phyloP scores from a whole-genome alignment of 1,284 basidiomycete genomes.

The Microbotryum scabiosae region DNA sequence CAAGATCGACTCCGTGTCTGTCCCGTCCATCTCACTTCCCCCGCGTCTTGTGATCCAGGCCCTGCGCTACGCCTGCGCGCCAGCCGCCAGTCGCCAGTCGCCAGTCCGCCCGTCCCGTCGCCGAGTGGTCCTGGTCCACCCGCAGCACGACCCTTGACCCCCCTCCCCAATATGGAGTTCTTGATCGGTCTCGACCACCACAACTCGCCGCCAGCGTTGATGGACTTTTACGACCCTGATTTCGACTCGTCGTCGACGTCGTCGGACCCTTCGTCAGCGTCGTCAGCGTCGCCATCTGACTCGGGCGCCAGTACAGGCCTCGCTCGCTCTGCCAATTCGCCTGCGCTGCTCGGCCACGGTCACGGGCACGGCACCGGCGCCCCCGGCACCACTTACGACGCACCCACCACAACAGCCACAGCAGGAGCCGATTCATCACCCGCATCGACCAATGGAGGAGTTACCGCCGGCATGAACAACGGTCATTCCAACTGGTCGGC shows the following conservation, averaged over 20 bases:
- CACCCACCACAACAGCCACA: neutral
- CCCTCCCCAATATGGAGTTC: neutral
- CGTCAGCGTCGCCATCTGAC: slow-evolving; percentile 2
- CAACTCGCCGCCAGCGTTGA: slow-evolving; percentile 3
- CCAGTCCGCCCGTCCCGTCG: too few relatives aligned
- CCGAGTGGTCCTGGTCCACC: too few relatives aligned
- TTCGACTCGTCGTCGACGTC: slow-evolving; percentile 19
- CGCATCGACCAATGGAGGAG: too few relatives aligned
- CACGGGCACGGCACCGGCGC: neutral
- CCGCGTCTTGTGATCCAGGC: too few relatives aligned
- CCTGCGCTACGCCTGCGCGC: too few relatives aligned
- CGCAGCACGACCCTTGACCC: too few relatives aligned
- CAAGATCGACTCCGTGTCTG: too few relatives aligned
- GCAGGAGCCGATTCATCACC: neutral
- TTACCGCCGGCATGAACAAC: too few relatives aligned
- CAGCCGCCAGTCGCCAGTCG: too few relatives aligned
- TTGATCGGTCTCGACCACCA: neutral
- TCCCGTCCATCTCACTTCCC: too few relatives aligned
- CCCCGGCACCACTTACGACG: neutral
- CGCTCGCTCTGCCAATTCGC: slow-evolving; percentile 2
- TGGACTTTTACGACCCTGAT: slow-evolving; percentile 2
- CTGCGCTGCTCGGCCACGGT: slow-evolving; percentile 18
- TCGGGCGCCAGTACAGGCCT: slow-evolving; percentile 15
- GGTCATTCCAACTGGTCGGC: too few relatives aligned
- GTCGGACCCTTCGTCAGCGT: neutral